Evolutionary conservation across 2,329 filamentous ascomycete species (phyloP), one percentile per base, ranked within the genome.

Genomic region (Macrophomina tecta): DNA sequence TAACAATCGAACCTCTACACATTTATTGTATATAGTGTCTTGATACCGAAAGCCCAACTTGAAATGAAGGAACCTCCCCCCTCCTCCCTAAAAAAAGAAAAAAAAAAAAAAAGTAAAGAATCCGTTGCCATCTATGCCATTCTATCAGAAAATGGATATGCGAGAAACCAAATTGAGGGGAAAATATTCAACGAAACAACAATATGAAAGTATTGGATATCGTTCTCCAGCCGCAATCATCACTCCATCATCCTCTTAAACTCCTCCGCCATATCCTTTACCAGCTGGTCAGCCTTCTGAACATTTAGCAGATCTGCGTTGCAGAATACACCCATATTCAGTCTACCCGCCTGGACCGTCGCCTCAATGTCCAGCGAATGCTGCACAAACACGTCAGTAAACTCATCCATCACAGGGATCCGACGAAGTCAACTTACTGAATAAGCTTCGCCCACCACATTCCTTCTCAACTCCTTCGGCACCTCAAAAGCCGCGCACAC

Each of bases 351-450:
- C 7, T 78, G 74, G 18, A 87, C 73, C 8, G 84, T 84, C 8
- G 82, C 81, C 76, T 88, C 86, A 12, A 88, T 72, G 72, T 89
- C 86, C 34, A 88, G 70, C 9, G 84, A 80, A 69, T 84, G 79
- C 83, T 87, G 70, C 53, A 64, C 16, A 30, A 63, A 55, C 6
- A 4, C 34, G 34, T 55, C 38, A 55, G 52, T 34, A 32, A 38
- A 34, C 14, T 38, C 28, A 61, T 68, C 38, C 23, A 48, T 73
- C 67, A 76, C 71, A 68, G 42, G 55, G 9, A 65, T 11, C 11
- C 23, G 23, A 65, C 4, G 40, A 11, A n/a, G 32, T 12, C 30
- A 2, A 74, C 80, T 78, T 72, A 82, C 80, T 71, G 79, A 69
- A 70, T 81, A 82, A 18, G 72, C 73, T 4, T 45, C 66, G 36